phyloP scores from a whole-genome alignment of 116 monocot genomes.

The Cymodocea nodosa region DNA sequence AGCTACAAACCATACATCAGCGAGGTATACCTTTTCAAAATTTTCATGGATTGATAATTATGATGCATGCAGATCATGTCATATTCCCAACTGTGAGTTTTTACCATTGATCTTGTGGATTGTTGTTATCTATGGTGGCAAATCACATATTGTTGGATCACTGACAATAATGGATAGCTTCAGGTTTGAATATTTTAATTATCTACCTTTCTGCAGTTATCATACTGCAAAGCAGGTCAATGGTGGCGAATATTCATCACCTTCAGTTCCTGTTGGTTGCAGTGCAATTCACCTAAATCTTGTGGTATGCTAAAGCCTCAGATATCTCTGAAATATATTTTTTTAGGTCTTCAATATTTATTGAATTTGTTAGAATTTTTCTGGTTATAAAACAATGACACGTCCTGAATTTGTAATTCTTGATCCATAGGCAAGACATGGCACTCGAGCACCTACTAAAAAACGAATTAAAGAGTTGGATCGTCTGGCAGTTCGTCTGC shows the following conservation, averaged over 20 bases:
- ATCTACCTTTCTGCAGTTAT: conserved; percentile 11
- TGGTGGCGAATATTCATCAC: not conserved
- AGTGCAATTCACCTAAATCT: conserved; percentile 20
- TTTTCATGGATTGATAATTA: not conserved
- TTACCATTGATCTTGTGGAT: not conserved
- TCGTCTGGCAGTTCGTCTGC: conserved; percentile 36
- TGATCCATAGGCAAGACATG: conserved; percentile 71
- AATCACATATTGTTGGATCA: not conserved
- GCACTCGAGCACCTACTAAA: conserved; percentile 82
- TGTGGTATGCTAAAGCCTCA: conserved; percentile 8
- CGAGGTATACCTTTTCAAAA: too few relatives aligned
- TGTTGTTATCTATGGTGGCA: not conserved
- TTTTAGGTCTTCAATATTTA: not conserved
- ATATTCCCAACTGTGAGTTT: not conserved
- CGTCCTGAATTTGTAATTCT: not conserved
- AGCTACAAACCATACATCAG: too few relatives aligned
- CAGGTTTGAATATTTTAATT: not conserved
- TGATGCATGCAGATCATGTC: not conserved
- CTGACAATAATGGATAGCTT: not conserved
- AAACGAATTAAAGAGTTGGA: conserved; percentile 95
- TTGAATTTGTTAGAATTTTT: too few relatives aligned
- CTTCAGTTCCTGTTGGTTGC: conserved; percentile 14
- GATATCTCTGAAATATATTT: not conserved
- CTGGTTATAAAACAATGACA: not conserved
- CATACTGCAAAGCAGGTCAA: not conserved